Evolutionary conservation across 2,329 filamentous ascomycete species (phyloP).

Genomic region (Aspergillus versicolor): DNA sequence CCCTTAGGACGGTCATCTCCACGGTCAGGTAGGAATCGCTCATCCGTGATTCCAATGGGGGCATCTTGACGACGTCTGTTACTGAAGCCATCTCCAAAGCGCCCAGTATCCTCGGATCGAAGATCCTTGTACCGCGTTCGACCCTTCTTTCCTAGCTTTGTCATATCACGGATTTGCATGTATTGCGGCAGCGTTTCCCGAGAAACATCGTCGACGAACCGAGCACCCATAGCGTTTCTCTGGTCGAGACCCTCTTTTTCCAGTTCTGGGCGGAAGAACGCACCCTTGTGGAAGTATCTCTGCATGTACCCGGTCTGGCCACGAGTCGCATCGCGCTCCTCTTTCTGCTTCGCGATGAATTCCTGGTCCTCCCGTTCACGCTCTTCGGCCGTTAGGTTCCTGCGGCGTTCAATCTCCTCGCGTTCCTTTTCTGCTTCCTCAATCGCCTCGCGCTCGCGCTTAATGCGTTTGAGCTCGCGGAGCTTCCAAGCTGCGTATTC

Average conservation of each 20-base stretch:
- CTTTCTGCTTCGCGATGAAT: constrained; percentile 73
- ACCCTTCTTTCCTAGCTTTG: constrained; percentile 88
- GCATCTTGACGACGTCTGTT: constrained; percentile 29
- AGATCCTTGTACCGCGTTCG: constrained; percentile 88
- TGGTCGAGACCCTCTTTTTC: constrained; percentile 72
- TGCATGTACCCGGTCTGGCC: constrained; percentile 90
- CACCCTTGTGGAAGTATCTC: constrained; percentile 94
- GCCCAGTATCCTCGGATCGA: constrained; percentile 83
- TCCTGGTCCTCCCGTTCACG: constrained; percentile 79
- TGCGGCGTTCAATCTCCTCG: constrained; percentile 83
- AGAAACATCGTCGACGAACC: constrained; percentile 82
- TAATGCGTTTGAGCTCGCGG: constrained; percentile 83
- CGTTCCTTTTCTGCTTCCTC: constrained; percentile 80
- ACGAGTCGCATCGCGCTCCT: constrained; percentile 69
- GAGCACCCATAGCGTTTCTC: constrained; percentile 81
- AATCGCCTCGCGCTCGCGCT: constrained; percentile 80
- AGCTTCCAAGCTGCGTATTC: constrained; percentile 93
- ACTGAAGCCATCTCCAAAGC: constrained; percentile 60
- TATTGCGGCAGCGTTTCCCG: constrained; percentile 84
- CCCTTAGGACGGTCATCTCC: constrained; percentile 35
- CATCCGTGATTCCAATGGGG: constrained; percentile 43
- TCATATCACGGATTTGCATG: constrained; percentile 90
- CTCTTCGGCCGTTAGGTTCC: constrained; percentile 83
- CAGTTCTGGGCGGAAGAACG: constrained; percentile 85
- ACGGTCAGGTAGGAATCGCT: constrained; percentile 48